Evolutionary conservation across 768 basidiomycete genomes (phyloP).

Genomic region (Botryobasidium botryosum): DNA sequence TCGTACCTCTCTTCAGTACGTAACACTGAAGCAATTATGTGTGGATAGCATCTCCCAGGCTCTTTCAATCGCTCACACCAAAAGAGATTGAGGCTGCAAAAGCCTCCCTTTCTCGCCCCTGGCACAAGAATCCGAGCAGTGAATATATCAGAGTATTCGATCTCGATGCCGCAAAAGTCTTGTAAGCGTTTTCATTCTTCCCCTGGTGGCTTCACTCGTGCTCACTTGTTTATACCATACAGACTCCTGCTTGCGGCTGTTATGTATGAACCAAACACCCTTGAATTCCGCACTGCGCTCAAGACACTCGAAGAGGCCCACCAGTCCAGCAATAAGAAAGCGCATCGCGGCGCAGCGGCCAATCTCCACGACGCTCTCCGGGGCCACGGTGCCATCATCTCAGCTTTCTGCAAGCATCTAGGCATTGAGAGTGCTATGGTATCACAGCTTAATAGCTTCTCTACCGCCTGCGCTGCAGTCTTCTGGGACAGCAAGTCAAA

Average conservation of each 20-base stretch:
- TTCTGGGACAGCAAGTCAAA: conserved; percentile 11
- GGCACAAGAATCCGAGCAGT: neutral
- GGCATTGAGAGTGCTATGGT: neutral
- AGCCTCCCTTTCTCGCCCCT: neutral
- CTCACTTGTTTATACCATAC: neutral
- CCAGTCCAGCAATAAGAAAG: neutral
- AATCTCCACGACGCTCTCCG: neutral
- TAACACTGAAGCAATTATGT: no score
- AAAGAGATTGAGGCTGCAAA: conserved; percentile 5
- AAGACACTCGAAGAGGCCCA: neutral
- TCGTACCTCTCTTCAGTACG: no score
- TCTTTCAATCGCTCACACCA: conserved; percentile 4
- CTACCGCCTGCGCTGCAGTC: conserved; percentile 8
- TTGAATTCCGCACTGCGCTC: neutral
- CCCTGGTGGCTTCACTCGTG: neutral
- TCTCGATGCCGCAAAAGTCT: conserved; percentile 8
- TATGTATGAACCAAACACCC: conserved; percentile 7
- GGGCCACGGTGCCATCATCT: neutral
- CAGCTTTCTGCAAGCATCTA: neutral
- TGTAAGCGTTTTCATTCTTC: conserved; percentile 2
- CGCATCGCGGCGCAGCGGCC: neutral
- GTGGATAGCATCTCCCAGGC: conserved; percentile 8
- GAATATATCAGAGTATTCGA: conserved; percentile 6
- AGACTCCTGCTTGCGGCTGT: conserved; percentile 10
- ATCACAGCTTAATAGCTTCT: conserved; percentile 3